Conservation (phyloP, 2,329 filamentous ascomycete species). For the Alternaria arborescens region DNA sequence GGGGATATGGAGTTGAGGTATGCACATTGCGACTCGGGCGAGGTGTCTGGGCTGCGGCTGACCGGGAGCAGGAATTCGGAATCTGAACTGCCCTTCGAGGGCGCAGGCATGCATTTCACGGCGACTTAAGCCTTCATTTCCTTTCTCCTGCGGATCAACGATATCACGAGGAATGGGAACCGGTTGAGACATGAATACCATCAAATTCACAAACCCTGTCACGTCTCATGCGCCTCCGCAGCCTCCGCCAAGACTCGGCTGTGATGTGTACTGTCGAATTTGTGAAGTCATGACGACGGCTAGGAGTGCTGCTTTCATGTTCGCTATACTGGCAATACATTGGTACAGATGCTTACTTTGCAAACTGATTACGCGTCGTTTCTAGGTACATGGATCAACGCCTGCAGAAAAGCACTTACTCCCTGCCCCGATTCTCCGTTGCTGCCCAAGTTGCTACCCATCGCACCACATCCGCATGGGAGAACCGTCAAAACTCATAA, state of each 20-base stretch:
- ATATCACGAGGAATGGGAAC: conserved; percentile 46
- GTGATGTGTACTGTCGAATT: conserved; percentile 9
- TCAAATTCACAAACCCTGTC: conserved; percentile 39
- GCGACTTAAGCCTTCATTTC: conserved; percentile 39
- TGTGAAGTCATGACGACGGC: background rate
- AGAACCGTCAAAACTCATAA: background rate
- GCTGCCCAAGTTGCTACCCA: background rate
- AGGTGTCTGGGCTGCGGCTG: conserved; percentile 18
- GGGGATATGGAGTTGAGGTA: conserved; percentile 46
- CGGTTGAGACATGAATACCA: conserved; percentile 41
- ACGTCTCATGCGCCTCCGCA: conserved; percentile 11
- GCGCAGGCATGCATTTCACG: conserved; percentile 40
- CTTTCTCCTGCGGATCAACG: conserved; percentile 39
- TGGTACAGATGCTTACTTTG: background rate
- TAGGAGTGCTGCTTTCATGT: background rate
- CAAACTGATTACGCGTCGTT: conserved; percentile 1
- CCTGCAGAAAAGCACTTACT: background rate
- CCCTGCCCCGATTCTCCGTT: background rate
- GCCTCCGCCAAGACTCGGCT: background rate
- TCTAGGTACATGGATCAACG: conserved; percentile 3
- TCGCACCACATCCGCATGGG: background rate
- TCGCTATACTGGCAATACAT: background rate
- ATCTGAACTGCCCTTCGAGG: conserved; percentile 37
- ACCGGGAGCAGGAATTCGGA: conserved; percentile 39
- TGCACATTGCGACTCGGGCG: conserved; percentile 3